Base-by-base conservation (phyloP, 495 filamentous ascomycete genomes). In the Podospora pseudocomata region DNA sequence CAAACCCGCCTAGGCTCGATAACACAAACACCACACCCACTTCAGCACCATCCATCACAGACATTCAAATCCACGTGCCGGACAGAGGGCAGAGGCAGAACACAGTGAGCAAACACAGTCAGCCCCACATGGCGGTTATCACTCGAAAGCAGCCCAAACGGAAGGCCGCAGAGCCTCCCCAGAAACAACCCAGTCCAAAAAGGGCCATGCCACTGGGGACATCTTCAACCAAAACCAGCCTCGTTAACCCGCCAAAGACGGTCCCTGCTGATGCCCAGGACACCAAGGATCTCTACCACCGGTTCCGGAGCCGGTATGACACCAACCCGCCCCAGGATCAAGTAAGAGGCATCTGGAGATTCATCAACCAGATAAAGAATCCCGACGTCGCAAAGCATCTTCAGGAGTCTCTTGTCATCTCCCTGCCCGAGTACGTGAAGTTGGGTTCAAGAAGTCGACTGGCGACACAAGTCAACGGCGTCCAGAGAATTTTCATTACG, bases 271-370 rank as follows among this genome's bases (percentile, higher is more conserved):
- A 49, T 2, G 39, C 26, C 9, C 65, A 72, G 18, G 67, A 71
- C 26, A 53, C 76, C 23, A 64, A 63, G 18, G 27, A 63, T 4
- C 68, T 74, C 67, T 71, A 71, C 49, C 39, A 54, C n/a, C 5
- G 65, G 30, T 76, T 67, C 64, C 65, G 67, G 7, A 49, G 71
- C 7, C 18, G 59, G 26, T 76, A 74, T 66, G 71, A 70, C 19
- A 32, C 58, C 58, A 66, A 55, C 26, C 67, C 66, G 4, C 72
- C 75, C 20, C 64, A n/a, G 4, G 68, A 70, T 11, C 74, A 77
- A n/a, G 65, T 63, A 2, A 28, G 19, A 0, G 75, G 75, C 20
- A 73, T 77, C 27, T 74, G 71, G 74, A 54, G 65, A 19, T 76
- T 77, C 55, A 39, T 77, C 20, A 63, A 59, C 60, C 63, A 64